Base-by-base conservation (phyloP, 169 alveolate species). In the Plasmodium yoelii region DNA sequence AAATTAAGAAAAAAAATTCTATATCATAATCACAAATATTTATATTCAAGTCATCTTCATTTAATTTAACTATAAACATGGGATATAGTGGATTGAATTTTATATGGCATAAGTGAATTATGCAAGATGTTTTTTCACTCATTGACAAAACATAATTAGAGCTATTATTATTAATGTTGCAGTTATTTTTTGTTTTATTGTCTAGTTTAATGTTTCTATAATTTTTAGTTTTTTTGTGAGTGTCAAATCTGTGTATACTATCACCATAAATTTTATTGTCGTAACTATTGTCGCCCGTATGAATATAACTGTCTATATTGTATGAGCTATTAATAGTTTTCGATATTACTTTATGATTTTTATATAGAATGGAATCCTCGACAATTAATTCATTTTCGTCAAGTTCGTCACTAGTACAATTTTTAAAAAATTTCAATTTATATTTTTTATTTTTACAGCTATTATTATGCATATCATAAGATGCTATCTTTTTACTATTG, bases 1-100 rank as follows among this genome's bases (percentile, higher is more conserved):
- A 82, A 46, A 67, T 82, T 39, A 57, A 39, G 47, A 67, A 82
- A 19, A 82, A 82, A 69, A 82, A 82, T 47, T 82, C 90, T n/a
- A 82, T 12, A 68, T 82, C 90, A 51, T 82, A 82, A 82, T 82
- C 90, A 47, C 90, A 82, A 26, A 82, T 68, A 68, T 82, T 82
- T 53, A 82, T 39, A 55, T 57, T 67, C 39, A 82, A 5, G 56
- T 68, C 56, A 55, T 82, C 84, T 82, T 82, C 86, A 28, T 82
- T 69, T 26, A 68, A 34, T 60, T 69, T 82, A 24, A 67, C 39
- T 47, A 82, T 65, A 56, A 67, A 68, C 90, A 82, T 82, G 57
- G 90, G 90, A 28, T 56, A 57, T 7, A 51, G 55, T 0, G 90
- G 90, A 60, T 82, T 82, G 51, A 82, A 82, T 69, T 82, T 82